Evolutionary conservation across 106 monocot genomes (phyloP).

Genomic region (Cymbidium sinense): DNA sequence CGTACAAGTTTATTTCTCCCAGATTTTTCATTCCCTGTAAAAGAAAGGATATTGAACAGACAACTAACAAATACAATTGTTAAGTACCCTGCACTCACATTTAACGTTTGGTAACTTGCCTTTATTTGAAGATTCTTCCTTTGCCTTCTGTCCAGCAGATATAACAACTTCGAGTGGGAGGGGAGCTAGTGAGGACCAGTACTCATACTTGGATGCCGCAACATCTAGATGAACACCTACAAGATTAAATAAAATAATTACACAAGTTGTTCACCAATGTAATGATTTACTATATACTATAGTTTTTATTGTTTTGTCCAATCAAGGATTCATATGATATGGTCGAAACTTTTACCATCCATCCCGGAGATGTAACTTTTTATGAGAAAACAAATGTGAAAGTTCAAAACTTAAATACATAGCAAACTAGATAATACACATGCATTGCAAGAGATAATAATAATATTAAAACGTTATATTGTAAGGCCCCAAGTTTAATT

Average conservation of each 20-base stretch:
- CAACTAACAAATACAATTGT: neutral
- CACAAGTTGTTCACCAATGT: neutral
- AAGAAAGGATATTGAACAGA: slow-evolving; percentile 15
- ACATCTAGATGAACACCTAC: slow-evolving; percentile 78
- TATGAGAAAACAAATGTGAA: neutral
- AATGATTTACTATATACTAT: neutral
- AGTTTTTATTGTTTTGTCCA: neutral
- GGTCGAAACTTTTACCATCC: neutral
- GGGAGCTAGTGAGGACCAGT: slow-evolving; percentile 95
- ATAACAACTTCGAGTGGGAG: slow-evolving; percentile 84
- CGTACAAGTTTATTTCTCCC: slow-evolving; percentile 52
- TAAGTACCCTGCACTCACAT: neutral
- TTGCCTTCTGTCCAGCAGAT: slow-evolving; percentile 89
- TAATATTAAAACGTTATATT: neutral
- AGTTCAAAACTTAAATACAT: neutral
- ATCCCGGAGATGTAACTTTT: neutral
- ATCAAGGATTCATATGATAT: neutral
- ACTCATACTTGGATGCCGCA: slow-evolving; percentile 75
- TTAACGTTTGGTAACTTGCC: slow-evolving; percentile 25
- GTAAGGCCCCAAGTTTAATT: neutral
- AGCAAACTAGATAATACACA: neutral
- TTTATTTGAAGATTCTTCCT: slow-evolving; percentile 52
- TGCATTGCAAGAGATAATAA: neutral
- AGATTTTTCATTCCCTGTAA: slow-evolving; percentile 31
- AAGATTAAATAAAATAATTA: slow-evolving; percentile 10